A percentile compares a stretch with the other conserved stretches of the same genome.
Evolutionary conservation across 2,329 filamentous ascomycete genomes (phyloP).

Genomic region (Botrytis fabae): DNA sequence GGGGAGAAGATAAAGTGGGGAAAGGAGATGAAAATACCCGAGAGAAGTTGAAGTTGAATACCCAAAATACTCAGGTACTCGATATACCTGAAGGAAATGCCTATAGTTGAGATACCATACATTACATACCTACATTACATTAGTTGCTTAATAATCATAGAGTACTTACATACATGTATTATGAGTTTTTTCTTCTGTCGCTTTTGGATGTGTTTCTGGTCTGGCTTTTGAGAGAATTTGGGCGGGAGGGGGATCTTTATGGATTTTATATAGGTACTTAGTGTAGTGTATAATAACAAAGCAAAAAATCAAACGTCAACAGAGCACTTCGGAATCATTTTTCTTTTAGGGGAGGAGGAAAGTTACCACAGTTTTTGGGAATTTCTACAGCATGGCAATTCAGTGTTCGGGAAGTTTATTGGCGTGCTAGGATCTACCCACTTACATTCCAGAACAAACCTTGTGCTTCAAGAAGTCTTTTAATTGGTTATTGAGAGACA

Average conservation of each 20-base stretch:
- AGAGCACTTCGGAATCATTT: too few relatives aligned
- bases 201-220: background rate
- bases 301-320: background rate
- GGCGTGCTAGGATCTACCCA: too few relatives aligned
- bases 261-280: too few relatives aligned
- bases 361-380: too few relatives aligned
- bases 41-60: background rate
- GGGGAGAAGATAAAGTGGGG: background rate
- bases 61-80: background rate
- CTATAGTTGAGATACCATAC: background rate
- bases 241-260: background rate
- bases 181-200: background rate
- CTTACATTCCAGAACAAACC: too few relatives aligned
- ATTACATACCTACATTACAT: background rate
- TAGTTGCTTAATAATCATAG: background rate
- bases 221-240: background rate
- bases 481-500: too few relatives aligned
- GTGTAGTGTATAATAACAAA: too few relatives aligned
- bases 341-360: too few relatives aligned
- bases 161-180: background rate
- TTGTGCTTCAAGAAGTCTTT: too few relatives aligned
- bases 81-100: background rate
- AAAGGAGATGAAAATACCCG: slow-evolving; percentile 1
- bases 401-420: too few relatives aligned
- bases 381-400: too few relatives aligned